Base-by-base conservation (phyloP, 1,284 basidiomycete species). In the Pyrrhoderma noxium region DNA sequence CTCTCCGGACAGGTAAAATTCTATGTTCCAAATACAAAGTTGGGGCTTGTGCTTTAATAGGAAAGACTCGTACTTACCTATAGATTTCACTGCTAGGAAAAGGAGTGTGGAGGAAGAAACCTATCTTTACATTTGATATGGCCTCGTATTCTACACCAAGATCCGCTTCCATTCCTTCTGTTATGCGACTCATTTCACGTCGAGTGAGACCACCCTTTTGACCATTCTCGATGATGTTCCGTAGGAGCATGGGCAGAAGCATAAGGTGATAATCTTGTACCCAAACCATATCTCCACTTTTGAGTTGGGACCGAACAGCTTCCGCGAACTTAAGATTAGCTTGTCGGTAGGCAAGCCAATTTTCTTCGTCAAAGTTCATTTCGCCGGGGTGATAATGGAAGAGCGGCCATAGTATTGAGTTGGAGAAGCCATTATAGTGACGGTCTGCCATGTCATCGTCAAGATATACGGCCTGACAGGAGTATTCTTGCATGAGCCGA, bases 331-430 rank as follows among this genome's bases (percentile, higher is more conserved):
- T 79, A 71, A 93, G 75, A 67, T 99, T 99, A 43, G 96, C 96
- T 67, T 97, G 93, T 34, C 95, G 84, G 69, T 99, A 99, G 1
- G 93, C 95, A 45, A 88, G 80, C 95, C 95, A 99, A 68, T 98
- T 91, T 63, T 89, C 89, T 70, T 97, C 93, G 70, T 98, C 95
- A 65, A 99, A 99, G 71, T 93, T 96, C 93, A 99, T 99, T 70
- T 97, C 93, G 58, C 93, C 93, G 13, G 93, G 92, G 67, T 97
- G 94, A 69, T 98, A 99, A 68, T 99, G 95, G 77, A 99, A 98
- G 44, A 99, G 76, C 0, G 95, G 95, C 95, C 95, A 99, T 37
- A 99, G 82, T 69, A 99, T 99, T 46, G 93, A 96, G 74, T 99
- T 99, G 59, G 93, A 94, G 76, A 99, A 99, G 57, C 90, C 91